Base-by-base conservation (phyloP, 257 asterid species). In the Solanum neorickii region DNA sequence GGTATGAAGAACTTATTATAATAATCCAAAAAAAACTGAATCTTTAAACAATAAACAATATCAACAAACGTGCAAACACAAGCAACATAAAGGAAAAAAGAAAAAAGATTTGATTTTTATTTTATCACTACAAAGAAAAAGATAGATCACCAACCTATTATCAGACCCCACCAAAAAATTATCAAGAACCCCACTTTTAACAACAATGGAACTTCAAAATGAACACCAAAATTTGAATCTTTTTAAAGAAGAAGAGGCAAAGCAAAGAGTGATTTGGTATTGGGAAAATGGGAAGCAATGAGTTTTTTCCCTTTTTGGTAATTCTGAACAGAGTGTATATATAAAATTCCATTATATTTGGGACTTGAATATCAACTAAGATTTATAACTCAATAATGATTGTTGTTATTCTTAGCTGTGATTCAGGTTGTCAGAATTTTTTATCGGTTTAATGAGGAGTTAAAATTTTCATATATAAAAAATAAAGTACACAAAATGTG, bases 361-460 rank as follows among this genome's bases (percentile, higher is more conserved):
- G 12, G 11, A 56, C 12, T 18, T 56, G 52, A 4, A 12, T 46
- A 56, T 56, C 65, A 56, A n/a, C n/a, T 56, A 35, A 16, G 13
- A 21, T 72, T 8, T 72, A 69, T 68, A 21, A 35, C 39, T 35
- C 39, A 5, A 60, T 60, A 60, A 60, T 60, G 73, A 66, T 66
- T 66, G 73, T n/a, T 25, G 35, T 66, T 66, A 66, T 12, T 66
- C 9, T 65, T 65, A 65, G 73, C 33, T 65, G 72, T 65, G 72
- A 65, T 25, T 65, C 35, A 12, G 3, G 76, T 69, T n/a, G 62
- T 52, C 11, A 12, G 72, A 74, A n/a, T 39, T 12, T 59, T 59
- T 59, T 20, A 21, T 20, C 0, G 5, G 0, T 56, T 18, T 7
- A 18, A 18, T 3, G 25, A 2, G 2, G 25, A 59, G 1, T 59